Base-by-base conservation (phyloP, 1,284 basidiomycete genomes). In the Schizophyllum commune region DNA sequence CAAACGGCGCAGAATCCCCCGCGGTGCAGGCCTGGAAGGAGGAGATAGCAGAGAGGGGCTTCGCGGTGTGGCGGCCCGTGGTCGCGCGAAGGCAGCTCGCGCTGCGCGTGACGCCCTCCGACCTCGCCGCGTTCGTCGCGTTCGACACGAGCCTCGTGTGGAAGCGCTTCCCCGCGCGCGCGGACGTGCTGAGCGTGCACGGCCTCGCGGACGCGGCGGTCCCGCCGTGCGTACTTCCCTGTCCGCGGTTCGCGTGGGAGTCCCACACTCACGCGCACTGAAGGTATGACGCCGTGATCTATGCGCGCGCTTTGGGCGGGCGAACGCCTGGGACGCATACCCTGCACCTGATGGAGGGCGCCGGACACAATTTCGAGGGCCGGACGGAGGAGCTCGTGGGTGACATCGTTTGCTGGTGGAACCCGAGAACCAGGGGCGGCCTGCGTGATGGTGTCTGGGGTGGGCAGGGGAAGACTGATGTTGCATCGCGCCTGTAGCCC, bases 291-390 rank as follows among this genome's bases (percentile, higher is more conserved):
- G 87, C 85, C 0, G 62, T 84, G 61, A 84, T 91, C 58, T 90
- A 89, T 62, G 81, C 86, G 1, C 77, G 79, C 17, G 81, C 81
- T 1, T 76, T 89, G 51, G 78, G 83, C n/a, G 66, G 72, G 32
- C 77, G 87, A 61, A 66, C 67, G 15, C 81, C 84, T 15, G 89
- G 88, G 53, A 89, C 86, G 4, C 88, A 90, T 68, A 84, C 76
- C 32, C 73, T 91, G 27, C 79, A 84, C 68, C 73, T 85, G 32
- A 74, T 89, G 33, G 89, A 91, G 69, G 80, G 80, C 56, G 87
- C 84, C 13, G 88, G 89, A 72, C 89, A 91, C 68, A 91, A 90
- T 71, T 87, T 86, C 67, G 84, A 81, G 34, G 82, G 83, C 69
- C 78, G 79, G 63, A 79, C 81, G 63, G 84, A 88, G 61, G 81